These are phyloP conservation scores for Pseudopyricularia javanii DNA, from an alignment of 2,329 filamentous ascomycete genomes.

Conservation along the genomic window DNA sequence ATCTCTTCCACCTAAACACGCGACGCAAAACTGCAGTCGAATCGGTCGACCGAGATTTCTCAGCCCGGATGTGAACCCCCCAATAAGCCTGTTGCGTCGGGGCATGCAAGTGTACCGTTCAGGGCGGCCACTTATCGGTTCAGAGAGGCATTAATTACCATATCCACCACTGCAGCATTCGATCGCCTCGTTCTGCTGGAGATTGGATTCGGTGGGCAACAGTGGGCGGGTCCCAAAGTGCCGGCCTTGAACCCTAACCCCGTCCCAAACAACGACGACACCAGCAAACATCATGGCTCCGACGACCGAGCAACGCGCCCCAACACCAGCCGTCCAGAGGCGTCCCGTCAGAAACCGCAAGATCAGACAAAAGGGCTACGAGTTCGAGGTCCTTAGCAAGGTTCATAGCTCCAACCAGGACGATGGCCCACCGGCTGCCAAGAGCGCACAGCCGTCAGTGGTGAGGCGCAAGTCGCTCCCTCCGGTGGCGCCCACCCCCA, in stretches of 20 bases:
- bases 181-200: too few species aligned
- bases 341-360: conserved; percentile 2
- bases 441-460: background rate
- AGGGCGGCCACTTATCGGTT: too few species aligned
- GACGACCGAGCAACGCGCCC: background rate
- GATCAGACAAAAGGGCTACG: conserved; percentile 1
- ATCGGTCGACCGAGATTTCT: too few species aligned
- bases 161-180: too few species aligned
- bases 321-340: background rate
- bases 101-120: too few species aligned
- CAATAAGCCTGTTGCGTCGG: too few species aligned
- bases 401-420: background rate
- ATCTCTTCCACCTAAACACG: background rate
- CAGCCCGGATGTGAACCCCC: too few species aligned
- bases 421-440: background rate
- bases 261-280: background rate
- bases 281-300: background rate
- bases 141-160: too few species aligned
- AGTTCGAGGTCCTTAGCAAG: conserved; percentile 1
- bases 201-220: too few species aligned
- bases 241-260: background rate
- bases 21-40: too few species aligned
- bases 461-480: background rate
- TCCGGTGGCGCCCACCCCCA: background rate
- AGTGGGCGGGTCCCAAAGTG: too few species aligned